Evolutionary conservation across 495 filamentous ascomycete species (phyloP), one percentile per base, ranked within the genome.

Genomic region (Amphirosellinia nigrospora): DNA sequence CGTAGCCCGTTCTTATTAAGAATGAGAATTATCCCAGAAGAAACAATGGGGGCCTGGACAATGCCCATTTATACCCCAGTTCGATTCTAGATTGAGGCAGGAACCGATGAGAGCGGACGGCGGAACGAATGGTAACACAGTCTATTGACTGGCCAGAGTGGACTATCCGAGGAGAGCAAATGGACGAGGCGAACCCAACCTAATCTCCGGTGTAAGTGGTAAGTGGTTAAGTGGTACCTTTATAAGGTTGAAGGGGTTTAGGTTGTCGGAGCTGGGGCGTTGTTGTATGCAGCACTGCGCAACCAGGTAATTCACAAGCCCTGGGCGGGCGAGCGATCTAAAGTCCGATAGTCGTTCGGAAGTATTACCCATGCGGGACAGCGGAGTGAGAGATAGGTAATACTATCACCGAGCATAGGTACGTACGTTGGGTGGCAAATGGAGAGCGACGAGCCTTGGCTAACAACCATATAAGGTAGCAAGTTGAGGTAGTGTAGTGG

Each of bases 41-140:
- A 15, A 32, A 58, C 55, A 58, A 58, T 58, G 55, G 55, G 30
- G 55, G 32, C 55, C 9, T 38, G 55, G 19, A 58, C 30, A 58
- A 58, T 58, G 55, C 30, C 55, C 55, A 58, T 58, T 58, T 58
- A 58, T 58, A 58, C 55, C 30, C 32, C n/a, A n/a, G n/a, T n/a
- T 36, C 7, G 26, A 15, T 19, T 34, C 30, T 34, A 34, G 52
- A 26, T 26, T 34, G 15, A 56, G 15, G 52, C 30, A 32, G 34
- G 34, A 58, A 38, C 16, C 55, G 55, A 58, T 23, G 16, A 5
- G 50, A 58, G 55, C 55, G 19, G 55, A 36, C 55, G 32, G 55
- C 30, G 30, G 16, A n/a, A 10, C 38, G 16, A 21, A 21, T 58
- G 16, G 55, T 58, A 34, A 21, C 55, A 58, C 55, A 58, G 55